phyloP scores from a whole-genome alignment of 148 eudicot genomes.

The Beta vulgaris region DNA sequence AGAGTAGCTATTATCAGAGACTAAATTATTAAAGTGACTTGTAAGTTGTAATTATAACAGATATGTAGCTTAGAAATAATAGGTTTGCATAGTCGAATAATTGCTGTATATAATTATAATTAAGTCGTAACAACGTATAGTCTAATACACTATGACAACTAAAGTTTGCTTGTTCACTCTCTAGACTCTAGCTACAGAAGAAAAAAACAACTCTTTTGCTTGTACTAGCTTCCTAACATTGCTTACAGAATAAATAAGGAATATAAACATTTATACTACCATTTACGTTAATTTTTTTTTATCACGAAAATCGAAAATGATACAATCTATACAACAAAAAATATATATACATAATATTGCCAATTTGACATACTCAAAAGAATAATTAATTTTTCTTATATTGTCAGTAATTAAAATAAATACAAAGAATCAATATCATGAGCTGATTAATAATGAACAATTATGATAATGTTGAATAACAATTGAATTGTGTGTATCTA shows the following conservation, averaged over 20 bases:
- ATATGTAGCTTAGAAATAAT: too few relatives aligned
- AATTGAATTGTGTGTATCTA: conserved; percentile 30
- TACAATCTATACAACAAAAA: conserved; percentile 9
- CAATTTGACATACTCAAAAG: not conserved
- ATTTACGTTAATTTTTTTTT: not conserved
- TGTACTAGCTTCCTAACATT: conserved; percentile 16
- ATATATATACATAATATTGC: not conserved
- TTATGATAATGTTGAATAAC: conserved; percentile 18
- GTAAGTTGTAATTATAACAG: too few relatives aligned
- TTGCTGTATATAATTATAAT: not conserved
- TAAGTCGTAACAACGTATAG: conserved; percentile 3
- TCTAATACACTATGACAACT: conserved; percentile 7
- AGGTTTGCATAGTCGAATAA: not conserved
- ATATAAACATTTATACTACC: conserved; percentile 2
- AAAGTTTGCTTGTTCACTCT: not conserved
- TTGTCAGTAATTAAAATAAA: conserved; percentile 15
- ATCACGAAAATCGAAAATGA: conserved; percentile 22
- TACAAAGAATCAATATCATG: conserved; percentile 12
- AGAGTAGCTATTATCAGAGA: too few relatives aligned
- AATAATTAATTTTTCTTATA: not conserved
- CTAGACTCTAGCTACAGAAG: not conserved
- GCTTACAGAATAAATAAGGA: conserved; percentile 29
- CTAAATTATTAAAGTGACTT: too few relatives aligned
- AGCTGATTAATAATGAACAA: conserved; percentile 6
- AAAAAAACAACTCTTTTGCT: conserved; percentile 9